Evolutionary conservation across 495 filamentous ascomycete genomes (phyloP).

Genomic region (Tuber indicum): DNA sequence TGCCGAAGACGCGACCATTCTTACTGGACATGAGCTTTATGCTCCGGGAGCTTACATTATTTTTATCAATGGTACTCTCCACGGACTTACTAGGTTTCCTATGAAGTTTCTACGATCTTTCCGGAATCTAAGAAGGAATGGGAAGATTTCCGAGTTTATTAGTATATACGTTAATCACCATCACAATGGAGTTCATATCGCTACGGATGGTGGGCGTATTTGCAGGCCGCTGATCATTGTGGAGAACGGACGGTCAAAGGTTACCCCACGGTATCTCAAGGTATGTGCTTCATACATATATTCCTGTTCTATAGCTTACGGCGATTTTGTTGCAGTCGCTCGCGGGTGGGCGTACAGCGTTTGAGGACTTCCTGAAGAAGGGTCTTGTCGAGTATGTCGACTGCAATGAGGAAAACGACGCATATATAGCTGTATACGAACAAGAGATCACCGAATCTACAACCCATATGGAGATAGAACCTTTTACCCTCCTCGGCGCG

Average conservation of each 20-base stretch:
- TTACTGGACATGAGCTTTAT: slow-evolving; percentile 77
- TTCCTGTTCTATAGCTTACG: not conserved
- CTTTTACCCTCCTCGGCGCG: slow-evolving; percentile 94
- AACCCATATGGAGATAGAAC: slow-evolving; percentile 95
- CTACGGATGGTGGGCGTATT: slow-evolving; percentile 92
- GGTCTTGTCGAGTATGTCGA: slow-evolving; percentile 94
- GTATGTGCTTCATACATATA: slow-evolving; percentile 14
- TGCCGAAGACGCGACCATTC: slow-evolving; percentile 51
- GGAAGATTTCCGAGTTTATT: slow-evolving; percentile 85
- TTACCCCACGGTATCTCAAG: slow-evolving; percentile 67
- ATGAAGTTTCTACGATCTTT: slow-evolving; percentile 78
- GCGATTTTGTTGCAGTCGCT: slow-evolving; percentile 48
- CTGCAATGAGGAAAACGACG: slow-evolving; percentile 97
- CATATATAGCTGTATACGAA: slow-evolving; percentile 83
- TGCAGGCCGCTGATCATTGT: slow-evolving; percentile 93
- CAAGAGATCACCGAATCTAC: slow-evolving; percentile 68
- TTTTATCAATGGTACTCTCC: slow-evolving; percentile 89
- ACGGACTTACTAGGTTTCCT: slow-evolving; percentile 72
- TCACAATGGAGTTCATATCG: slow-evolving; percentile 84
- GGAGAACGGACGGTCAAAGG: slow-evolving; percentile 70
- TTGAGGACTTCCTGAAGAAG: slow-evolving; percentile 84
- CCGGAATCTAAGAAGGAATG: slow-evolving; percentile 73
- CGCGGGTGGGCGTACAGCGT: slow-evolving; percentile 70
- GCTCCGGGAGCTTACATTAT: slow-evolving; percentile 76
- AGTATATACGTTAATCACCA: slow-evolving; percentile 93